Evolutionary conservation across 2,329 filamentous ascomycete genomes (phyloP), one percentile per base, ranked within the genome.

Genomic region (Penicillium freii): DNA sequence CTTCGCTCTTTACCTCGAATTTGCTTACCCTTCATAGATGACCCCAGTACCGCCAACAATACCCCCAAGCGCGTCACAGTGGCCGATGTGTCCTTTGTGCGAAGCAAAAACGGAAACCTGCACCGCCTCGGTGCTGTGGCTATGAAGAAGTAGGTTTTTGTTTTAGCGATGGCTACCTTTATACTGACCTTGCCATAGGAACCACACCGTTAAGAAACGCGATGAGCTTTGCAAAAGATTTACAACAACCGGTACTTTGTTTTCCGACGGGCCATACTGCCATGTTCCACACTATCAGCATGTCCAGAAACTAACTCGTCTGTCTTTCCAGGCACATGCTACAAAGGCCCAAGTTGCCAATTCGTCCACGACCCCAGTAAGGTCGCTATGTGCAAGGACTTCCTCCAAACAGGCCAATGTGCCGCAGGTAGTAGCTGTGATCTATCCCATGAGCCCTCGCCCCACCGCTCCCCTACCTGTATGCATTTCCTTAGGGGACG

Each of bases 361-460:
- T 94, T 89, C 71, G 79, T 87, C 49, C 94, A 99, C 80, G 90
- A 99, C 71, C 84, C 89, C 42, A 81, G 85, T 71, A 96, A 91
- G 77, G 90, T 96, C 69, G 90, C 93, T 55, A 87, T 94, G 56
- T 99, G 94, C 85, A 94, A 91, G 76, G 87, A 90, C 53, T 92
- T 89, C 72, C 81, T 97, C 53, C 87, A 87, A 69, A 92, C 89
- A 71, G 88, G 90, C 71, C 81, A 83, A 68, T 99, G 94, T 78
- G 78, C 81, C 66, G 84, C 85, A 73, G 91, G 91, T 76, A 84
- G 88, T 70, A 82, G 82, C 69, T 99, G 94, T 82, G 90, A 96
- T 76, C 83, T 97, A 59, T 96, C 92, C 62, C 94, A 97, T 82
- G 87, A 94, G 47, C 80, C 90, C 62, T 90, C 84, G 54, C 85